These are phyloP conservation scores for Claviceps pusilla DNA, from an alignment of 2,329 filamentous ascomycete genomes.

Conservation along the genomic window DNA sequence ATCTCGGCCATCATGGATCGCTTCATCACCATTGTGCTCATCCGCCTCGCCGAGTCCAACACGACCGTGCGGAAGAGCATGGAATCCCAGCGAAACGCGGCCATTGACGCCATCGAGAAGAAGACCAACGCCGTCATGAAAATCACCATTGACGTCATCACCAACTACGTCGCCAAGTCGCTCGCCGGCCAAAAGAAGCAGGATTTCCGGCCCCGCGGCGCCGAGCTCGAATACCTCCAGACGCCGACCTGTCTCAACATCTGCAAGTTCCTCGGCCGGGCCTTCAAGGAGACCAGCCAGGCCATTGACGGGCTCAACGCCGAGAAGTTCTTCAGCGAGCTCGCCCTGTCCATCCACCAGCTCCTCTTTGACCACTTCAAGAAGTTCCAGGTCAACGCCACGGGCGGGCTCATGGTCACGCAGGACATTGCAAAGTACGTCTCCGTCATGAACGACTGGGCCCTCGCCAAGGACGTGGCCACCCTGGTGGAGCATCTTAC, in stretches of 20 bases:
- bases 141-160: conserved; percentile 46
- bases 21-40: conserved; percentile 77
- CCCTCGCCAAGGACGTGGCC: conserved; percentile 52
- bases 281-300: conserved; percentile 45
- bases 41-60: conserved; percentile 77
- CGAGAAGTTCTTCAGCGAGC: conserved; percentile 65
- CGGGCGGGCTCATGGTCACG: conserved; percentile 84
- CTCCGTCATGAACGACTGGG: conserved; percentile 71
- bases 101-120: conserved; percentile 65
- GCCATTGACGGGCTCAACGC: conserved; percentile 76
- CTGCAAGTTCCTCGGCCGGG: conserved; percentile 61
- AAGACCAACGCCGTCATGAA: conserved; percentile 55
- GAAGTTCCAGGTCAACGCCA: conserved; percentile 82
- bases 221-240: conserved; percentile 64
- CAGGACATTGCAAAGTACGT: conserved; percentile 94
- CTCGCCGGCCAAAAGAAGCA: conserved; percentile 69
- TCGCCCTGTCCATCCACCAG: conserved; percentile 62
- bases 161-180: conserved; percentile 61
- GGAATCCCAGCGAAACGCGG: conserved; percentile 63
- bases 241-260: conserved; percentile 74
- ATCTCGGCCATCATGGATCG: conserved; percentile 89
- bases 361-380: conserved; percentile 88
- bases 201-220: conserved; percentile 79
- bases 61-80: conserved; percentile 81
- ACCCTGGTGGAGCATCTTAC: conserved; percentile 68